Percentiles rank a stretch among this genome's conserved stretches.
Conservation (phyloP, 176 grass and related monocot genomes). For the sorghum (Sorghum bicolor) region Sorghum_bicolor_NCBIv3 NC_012871.2:64604501-64605000, state of each 20-base stretch:
- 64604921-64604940: constrained; percentile 40
- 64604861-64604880: constrained; percentile 76
- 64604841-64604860: constrained; percentile 81
- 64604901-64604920: constrained; percentile 33
- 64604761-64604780: neutral
- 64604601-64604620: no score
- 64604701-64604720: no score
- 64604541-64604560: no score
- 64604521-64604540: no score
- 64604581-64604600: no score
- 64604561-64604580: no score
- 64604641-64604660: no score
- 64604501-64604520: no score
- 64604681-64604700: no score
- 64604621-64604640: no score
- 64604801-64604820: constrained; percentile 59
- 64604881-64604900: constrained; percentile 75
- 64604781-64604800: neutral
- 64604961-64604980: neutral
- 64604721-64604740: no score
- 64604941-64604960: constrained; percentile 36
- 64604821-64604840: constrained; percentile 71
- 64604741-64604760: neutral
- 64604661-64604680: no score
- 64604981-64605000: neutral